phyloP scores from a whole-genome alignment of 129 eudicot species.

The Lonicera japonica region DNA sequence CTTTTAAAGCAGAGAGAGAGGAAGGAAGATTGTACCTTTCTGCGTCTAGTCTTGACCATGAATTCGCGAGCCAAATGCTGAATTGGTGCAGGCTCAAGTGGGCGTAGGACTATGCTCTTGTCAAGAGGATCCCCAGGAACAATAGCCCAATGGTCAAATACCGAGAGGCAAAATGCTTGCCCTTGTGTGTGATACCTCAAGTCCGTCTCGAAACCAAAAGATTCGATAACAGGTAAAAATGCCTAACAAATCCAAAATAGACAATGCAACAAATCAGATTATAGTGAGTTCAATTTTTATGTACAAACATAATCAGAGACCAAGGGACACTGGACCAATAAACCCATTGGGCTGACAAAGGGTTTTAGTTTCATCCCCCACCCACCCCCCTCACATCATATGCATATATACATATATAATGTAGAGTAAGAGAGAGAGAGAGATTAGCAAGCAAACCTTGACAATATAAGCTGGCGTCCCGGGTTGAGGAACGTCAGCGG shows the following conservation, averaged over 20 bases:
- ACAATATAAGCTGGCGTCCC: slow-evolving; percentile 98
- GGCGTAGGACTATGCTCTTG: slow-evolving; percentile 78
- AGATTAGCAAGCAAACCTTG: slow-evolving; percentile 51
- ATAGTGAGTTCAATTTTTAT: background rate
- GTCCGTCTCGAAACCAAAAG: slow-evolving; percentile 96
- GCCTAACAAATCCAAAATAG: slow-evolving; percentile 41
- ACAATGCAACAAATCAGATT: background rate
- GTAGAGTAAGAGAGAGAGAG: background rate
- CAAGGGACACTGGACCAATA: too few relatives aligned
- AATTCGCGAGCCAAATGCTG: slow-evolving; percentile 96
- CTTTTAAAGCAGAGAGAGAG: too few relatives aligned
- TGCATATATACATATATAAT: background rate
- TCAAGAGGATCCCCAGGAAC: slow-evolving; percentile 99
- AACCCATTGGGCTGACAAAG: too few relatives aligned
- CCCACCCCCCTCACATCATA: background rate
- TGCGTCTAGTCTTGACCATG: slow-evolving; percentile 97
- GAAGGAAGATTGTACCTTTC: slow-evolving; percentile 52
- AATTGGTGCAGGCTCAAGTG: slow-evolving; percentile 95
- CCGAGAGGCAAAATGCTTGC: slow-evolving; percentile 81
- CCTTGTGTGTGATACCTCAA: slow-evolving; percentile 97
- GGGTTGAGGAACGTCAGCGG: slow-evolving; percentile 97
- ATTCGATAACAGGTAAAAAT: slow-evolving; percentile 89
- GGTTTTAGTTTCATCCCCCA: background rate
- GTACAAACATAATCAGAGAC: background rate
- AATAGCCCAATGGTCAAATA: slow-evolving; percentile 95